phyloP scores from a whole-genome alignment of 768 basidiomycete species.

The Pholiota molesta region DNA sequence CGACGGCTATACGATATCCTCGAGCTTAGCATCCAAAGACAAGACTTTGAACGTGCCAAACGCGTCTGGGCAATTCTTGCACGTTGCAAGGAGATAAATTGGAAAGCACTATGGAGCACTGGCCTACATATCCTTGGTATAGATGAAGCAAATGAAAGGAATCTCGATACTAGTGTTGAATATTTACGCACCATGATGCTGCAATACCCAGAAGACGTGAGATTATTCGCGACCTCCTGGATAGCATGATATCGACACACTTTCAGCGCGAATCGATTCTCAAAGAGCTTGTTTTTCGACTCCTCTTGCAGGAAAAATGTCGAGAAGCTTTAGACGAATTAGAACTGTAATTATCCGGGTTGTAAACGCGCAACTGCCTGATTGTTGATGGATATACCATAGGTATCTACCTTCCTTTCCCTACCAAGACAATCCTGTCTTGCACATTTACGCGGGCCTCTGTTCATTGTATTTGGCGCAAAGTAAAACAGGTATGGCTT shows the following conservation, averaged over 20 bases:
- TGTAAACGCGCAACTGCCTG: neutral
- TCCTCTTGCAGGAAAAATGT: conserved; percentile 60
- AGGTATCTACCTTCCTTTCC: conserved; percentile 90
- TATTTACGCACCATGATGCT: conserved; percentile 75
- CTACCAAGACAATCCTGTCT: conserved; percentile 76
- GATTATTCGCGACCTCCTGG: conserved; percentile 18
- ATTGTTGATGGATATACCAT: conserved; percentile 10
- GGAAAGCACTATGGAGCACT: conserved; percentile 72
- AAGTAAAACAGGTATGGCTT: conserved; percentile 19
- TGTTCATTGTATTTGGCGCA: conserved; percentile 68
- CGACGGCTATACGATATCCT: conserved; percentile 76
- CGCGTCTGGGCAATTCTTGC: conserved; percentile 76
- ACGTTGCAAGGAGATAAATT: conserved; percentile 78
- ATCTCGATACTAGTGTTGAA: conserved; percentile 45
- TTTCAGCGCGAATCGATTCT: conserved; percentile 73
- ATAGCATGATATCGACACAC: conserved; percentile 3
- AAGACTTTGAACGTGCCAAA: conserved; percentile 63
- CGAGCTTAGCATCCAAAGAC: conserved; percentile 68
- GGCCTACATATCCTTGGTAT: conserved; percentile 59
- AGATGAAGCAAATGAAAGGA: conserved; percentile 29
- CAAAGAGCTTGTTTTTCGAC: conserved; percentile 70
- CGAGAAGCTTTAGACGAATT: conserved; percentile 82
- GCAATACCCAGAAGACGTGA: conserved; percentile 66
- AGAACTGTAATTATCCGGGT: conserved; percentile 63
- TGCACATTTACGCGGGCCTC: conserved; percentile 86